Base-by-base conservation (phyloP, 306 rosid genomes). In the Acacia crassicarpa region DNA sequence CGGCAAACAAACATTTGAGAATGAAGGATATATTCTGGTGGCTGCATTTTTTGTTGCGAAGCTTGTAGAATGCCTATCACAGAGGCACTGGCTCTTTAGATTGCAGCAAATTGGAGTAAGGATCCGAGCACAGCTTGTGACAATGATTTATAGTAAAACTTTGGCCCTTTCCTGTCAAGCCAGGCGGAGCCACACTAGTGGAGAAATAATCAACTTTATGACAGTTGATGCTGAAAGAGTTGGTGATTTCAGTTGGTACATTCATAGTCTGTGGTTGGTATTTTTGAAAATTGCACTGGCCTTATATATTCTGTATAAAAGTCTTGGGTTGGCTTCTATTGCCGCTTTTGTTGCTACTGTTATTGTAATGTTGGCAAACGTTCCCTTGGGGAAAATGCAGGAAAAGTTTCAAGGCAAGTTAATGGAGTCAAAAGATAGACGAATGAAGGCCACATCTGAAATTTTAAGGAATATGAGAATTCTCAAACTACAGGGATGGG, bases 401-500 rank as follows among this genome's bases (percentile, higher is more conserved):
- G 83, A 85, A 70, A 86, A 79, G 48, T 88, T 83, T 81, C 93
- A 89, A 23, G 56, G 20, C 2, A 87, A 86, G 84, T 45, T 91
- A 74, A 89, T 89, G 95, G 84, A 86, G 32, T 88, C 89, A 16
- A 89, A 88, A 67, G 95, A 91, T 77, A 45, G 14, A 23, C 77
- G 93, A 76, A 91, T 89, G 89, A 91, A 88, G 70, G 76, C 87
- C 25, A 89, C 89, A 0, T 86, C 91, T 61, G 91, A 89, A 89
- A 66, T 86, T 63, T 81, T 91, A 30, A 91, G 89, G 81, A 89
- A 84, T 85, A 88, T 91, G 90, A 83, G 85, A 80, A 88, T 91
- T 68, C 90, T 91, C 76, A 89, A 91, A 73, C 83, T 91, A 23
- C 91, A 91, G 75, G 92, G 88, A 75, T 91, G 95, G 95, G 95